Conservation (phyloP, 148 eudicot species). For the Agrostemma githago region DNA sequence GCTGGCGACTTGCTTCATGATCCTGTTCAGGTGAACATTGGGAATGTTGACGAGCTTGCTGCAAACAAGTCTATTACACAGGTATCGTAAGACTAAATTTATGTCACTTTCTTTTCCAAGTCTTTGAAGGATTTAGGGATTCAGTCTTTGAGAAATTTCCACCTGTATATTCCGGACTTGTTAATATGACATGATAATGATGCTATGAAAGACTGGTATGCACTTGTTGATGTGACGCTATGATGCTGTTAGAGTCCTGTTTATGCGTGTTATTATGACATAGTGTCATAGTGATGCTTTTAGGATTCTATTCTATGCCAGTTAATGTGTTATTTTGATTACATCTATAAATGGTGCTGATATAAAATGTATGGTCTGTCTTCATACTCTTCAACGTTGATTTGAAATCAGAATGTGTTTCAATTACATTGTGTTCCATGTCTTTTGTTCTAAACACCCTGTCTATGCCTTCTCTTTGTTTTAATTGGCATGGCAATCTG, state of each 20-base stretch:
- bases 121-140: neutral
- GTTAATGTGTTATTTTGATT: neutral
- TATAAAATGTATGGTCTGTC: neutral
- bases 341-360: neutral
- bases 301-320: too few relatives aligned
- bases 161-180: neutral
- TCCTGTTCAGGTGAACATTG: slow-evolving; percentile 95
- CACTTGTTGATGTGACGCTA: neutral
- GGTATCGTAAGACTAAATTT: slow-evolving; percentile 31
- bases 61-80: slow-evolving; percentile 97
- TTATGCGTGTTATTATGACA: too few relatives aligned
- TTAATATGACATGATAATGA: neutral
- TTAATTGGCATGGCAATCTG: neutral
- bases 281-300: too few relatives aligned
- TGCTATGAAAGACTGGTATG: neutral
- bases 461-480: neutral
- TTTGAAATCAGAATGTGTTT: neutral
- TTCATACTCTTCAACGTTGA: neutral
- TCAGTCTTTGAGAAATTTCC: neutral
- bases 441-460: neutral
- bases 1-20: slow-evolving; percentile 83
- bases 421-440: neutral
- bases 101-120: neutral
- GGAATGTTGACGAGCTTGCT: slow-evolving; percentile 82
- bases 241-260: neutral